phyloP scores from a whole-genome alignment of 2,329 filamentous ascomycete genomes.

The Tolypocladium sp. region DNA sequence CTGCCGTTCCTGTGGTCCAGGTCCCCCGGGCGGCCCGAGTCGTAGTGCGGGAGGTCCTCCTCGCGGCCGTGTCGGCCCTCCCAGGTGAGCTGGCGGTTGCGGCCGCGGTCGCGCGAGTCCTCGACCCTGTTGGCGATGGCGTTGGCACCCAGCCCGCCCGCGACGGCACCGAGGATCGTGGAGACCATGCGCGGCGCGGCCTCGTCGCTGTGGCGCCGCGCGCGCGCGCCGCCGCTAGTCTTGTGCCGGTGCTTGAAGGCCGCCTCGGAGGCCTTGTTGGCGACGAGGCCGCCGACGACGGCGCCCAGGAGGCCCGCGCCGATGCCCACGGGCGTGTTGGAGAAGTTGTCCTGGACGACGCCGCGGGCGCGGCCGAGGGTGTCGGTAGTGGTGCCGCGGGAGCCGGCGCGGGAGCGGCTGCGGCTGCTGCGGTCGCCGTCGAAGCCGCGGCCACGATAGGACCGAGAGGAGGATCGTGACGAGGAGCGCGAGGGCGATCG shows the following conservation, averaged over 20 bases:
- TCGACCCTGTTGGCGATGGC: conserved; percentile 36
- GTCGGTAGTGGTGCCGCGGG: conserved; percentile 9
- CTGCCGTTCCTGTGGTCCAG: conserved; percentile 8
- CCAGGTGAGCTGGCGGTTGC: conserved; percentile 22
- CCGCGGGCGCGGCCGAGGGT: conserved; percentile 30
- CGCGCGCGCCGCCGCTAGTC: conserved; percentile 5
- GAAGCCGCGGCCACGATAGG: conserved; percentile 10
- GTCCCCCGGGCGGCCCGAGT: conserved; percentile 8
- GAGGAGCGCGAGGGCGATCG: conserved; percentile 8
- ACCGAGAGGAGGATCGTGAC: conserved; percentile 16
- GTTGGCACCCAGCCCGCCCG: conserved; percentile 46
- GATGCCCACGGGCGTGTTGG: conserved; percentile 36
- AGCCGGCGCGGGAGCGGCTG: conserved; percentile 5
- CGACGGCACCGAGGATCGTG: conserved; percentile 44
- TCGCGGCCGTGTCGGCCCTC: conserved; percentile 21
- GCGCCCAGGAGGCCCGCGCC: conserved; percentile 44
- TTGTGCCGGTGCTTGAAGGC: conserved; percentile 21
- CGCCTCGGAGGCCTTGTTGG: conserved; percentile 35
- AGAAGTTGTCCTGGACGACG: conserved; percentile 37
- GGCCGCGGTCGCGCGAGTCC: conserved; percentile 22
- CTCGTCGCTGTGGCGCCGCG: conserved; percentile 15
- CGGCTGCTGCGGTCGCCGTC: not conserved
- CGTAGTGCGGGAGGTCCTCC: conserved; percentile 16
- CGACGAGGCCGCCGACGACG: conserved; percentile 44
- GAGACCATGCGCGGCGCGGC: conserved; percentile 29